Conservation (phyloP, 805 yeast species). For the Metahyphopichia silvanorum region DNA sequence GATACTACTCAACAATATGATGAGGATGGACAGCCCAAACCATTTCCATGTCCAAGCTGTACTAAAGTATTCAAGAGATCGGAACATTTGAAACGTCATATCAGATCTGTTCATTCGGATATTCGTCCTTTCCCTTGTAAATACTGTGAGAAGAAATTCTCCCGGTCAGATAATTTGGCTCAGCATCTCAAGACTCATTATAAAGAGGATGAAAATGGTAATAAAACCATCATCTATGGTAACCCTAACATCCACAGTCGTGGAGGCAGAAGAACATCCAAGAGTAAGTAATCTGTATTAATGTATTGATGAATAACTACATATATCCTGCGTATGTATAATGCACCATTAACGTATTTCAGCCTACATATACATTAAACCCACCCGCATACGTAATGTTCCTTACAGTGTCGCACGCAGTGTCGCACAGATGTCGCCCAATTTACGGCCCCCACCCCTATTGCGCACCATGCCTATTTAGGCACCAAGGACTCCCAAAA, state of each 20-base stretch:
- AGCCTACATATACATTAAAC: too few species aligned
- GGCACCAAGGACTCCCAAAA: too few species aligned
- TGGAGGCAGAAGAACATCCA: slow-evolving; percentile 21
- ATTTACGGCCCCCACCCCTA: too few species aligned
- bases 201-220: slow-evolving; percentile 31
- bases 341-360: too few species aligned
- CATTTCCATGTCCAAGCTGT: slow-evolving; percentile 42
- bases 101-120: slow-evolving; percentile 42
- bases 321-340: too few species aligned
- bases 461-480: too few species aligned
- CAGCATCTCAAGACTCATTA: slow-evolving; percentile 44
- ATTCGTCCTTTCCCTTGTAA: slow-evolving; percentile 44
- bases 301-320: too few species aligned
- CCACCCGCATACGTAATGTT: too few species aligned
- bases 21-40: slow-evolving; percentile 15
- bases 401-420: too few species aligned
- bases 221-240: slow-evolving; percentile 5
- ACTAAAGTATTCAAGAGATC: slow-evolving; percentile 41
- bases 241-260: slow-evolving; percentile 5
- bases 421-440: too few species aligned
- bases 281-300: too few species aligned
- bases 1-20: slow-evolving; percentile 1
- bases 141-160: slow-evolving; percentile 42
- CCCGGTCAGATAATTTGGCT: slow-evolving; percentile 41
- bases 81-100: slow-evolving; percentile 42